Percentiles rank a stretch among this genome's conserved stretches.
Conservation (phyloP, 192 early-diverging fungal genomes). For the Backusella luteola region DNA sequence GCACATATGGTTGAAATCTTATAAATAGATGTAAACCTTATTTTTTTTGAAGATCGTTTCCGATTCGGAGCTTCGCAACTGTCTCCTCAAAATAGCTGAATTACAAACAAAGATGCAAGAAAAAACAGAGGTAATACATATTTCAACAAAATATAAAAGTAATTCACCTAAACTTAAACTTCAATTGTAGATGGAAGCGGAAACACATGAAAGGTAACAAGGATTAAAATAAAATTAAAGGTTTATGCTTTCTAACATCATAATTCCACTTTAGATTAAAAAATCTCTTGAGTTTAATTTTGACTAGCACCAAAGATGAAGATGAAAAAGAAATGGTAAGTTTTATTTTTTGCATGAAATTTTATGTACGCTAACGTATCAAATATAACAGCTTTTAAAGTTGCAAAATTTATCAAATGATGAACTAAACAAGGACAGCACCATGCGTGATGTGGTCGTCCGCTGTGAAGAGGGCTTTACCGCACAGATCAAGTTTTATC, state of each 20-base stretch:
- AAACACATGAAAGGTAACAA: conserved; percentile 9
- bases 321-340: neutral
- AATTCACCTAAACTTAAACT: neutral
- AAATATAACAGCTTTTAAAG: neutral
- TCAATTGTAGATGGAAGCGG: conserved; percentile 13
- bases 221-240: neutral
- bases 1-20: neutral
- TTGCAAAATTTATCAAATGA: neutral
- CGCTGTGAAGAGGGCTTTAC: conserved; percentile 20
- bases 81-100: conserved; percentile 23
- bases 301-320: conserved; percentile 18
- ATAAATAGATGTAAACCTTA: neutral
- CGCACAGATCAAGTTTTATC: conserved; percentile 1
- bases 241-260: neutral
- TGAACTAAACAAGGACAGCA: conserved; percentile 4
- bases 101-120: conserved; percentile 27
- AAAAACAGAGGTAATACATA: conserved; percentile 26
- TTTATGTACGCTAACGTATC: neutral
- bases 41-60: conserved; percentile 5
- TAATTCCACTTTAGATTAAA: neutral
- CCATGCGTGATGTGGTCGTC: conserved; percentile 19
- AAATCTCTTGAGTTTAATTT: conserved; percentile 8
- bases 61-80: conserved; percentile 30
- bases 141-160: neutral
- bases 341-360: neutral